Conservation (phyloP, 352 stramenopile genomes). For the Elongisporangium anandrum region DNA sequence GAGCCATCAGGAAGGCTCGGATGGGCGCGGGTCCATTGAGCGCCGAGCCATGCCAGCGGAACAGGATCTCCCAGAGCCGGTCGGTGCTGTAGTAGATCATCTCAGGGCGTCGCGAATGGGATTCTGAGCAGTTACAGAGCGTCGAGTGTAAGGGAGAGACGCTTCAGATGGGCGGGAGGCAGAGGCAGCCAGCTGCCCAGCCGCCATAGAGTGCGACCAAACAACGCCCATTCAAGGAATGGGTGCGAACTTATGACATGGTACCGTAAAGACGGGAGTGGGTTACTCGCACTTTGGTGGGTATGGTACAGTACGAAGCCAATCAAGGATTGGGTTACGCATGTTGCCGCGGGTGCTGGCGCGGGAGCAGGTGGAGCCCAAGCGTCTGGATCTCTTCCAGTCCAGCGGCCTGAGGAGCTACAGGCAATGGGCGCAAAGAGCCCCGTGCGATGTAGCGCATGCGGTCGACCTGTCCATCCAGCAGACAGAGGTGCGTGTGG, state of each 20-base stretch:
- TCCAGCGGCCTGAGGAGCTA: constrained; percentile 46
- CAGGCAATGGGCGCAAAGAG: constrained; percentile 45
- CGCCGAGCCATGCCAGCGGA: constrained; percentile 71
- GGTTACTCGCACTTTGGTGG: not conserved
- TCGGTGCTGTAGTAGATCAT: constrained; percentile 86
- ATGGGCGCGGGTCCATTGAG: constrained; percentile 61
- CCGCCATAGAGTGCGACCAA: not conserved
- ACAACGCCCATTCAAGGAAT: not conserved
- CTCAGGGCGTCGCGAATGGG: too few relatives aligned
- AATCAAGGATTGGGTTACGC: not conserved
- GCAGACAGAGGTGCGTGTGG: constrained; percentile 36
- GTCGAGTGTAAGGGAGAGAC: not conserved
- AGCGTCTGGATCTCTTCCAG: constrained; percentile 33
- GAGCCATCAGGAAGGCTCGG: constrained; percentile 60
- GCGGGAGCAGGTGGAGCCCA: constrained; percentile 49
- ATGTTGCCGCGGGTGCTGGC: constrained; percentile 63
- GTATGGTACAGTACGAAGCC: not conserved
- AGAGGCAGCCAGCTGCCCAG: not conserved
- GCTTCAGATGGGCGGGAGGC: not conserved
- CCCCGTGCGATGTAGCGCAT: constrained; percentile 61
- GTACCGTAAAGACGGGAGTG: not conserved
- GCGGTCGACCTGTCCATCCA: constrained; percentile 58
- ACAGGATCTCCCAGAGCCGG: constrained; percentile 49
- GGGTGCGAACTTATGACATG: not conserved
- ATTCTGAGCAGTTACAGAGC: not conserved